A percentile compares a stretch with the other conserved stretches of the same genome.
Conservation (phyloP, 345 rosid genomes). For the Linum usitatissimum region DNA sequence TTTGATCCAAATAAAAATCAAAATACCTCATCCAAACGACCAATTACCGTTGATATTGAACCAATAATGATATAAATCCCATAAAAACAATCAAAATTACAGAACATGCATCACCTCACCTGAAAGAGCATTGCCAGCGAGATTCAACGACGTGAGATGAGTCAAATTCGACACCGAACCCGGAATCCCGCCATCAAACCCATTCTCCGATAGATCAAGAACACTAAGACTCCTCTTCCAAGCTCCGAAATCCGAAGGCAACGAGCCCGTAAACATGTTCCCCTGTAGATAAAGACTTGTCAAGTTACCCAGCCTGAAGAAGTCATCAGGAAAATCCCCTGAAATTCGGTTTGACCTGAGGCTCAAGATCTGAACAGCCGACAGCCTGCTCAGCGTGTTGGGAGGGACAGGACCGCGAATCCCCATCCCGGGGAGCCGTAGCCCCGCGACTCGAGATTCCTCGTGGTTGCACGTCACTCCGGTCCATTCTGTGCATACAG, state of each 20-base stretch:
- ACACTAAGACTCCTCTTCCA: not conserved
- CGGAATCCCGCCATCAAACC: constrained; percentile 3
- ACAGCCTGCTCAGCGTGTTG: constrained; percentile 6
- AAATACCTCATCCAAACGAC: too few species aligned
- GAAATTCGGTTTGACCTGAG: not conserved
- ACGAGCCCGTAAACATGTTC: not conserved
- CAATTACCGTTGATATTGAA: too few species aligned
- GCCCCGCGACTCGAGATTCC: not conserved
- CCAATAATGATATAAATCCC: too few species aligned
- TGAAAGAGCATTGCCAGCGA: not conserved
- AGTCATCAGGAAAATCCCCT: not conserved
- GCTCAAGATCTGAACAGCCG: constrained; percentile 4
- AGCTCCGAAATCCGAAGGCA: constrained; percentile 2
- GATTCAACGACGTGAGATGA: not conserved
- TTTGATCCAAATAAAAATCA: too few species aligned
- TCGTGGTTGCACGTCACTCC: constrained; percentile 8
- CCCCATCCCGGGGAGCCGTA: constrained; percentile 7
- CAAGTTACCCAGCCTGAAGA: not conserved
- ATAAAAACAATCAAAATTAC: too few species aligned
- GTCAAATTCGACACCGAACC: constrained; percentile 1
- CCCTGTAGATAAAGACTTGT: constrained; percentile 3
- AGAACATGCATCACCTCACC: not conserved
- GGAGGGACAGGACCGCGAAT: not conserved
- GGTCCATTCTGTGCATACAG: constrained; percentile 5
- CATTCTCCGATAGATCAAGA: constrained; percentile 1